Evolutionary conservation across 2,329 filamentous ascomycete genomes (phyloP), one percentile per base, ranked within the genome.

Genomic region (Dryadomyces quercus-mongolicae): DNA sequence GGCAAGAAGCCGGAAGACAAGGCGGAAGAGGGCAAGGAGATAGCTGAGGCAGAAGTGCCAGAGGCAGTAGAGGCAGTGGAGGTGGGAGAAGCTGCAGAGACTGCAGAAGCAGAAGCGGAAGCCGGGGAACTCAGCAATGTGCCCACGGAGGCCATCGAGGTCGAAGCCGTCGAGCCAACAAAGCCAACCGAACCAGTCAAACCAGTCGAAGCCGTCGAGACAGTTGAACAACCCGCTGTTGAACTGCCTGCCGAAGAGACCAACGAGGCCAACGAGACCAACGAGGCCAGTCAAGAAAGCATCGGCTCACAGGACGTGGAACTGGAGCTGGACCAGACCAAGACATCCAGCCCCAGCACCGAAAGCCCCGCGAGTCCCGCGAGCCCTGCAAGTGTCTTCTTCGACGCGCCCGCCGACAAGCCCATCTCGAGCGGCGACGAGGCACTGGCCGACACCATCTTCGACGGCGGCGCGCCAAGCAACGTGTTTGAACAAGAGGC

Each of bases 371-470:
- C 25, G 25, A 31, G 25, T 31, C 25, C 25, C 25, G 25, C 25
- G 25, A 31, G 25, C 25, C 25, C 25, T 4, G 25, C 25, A 8
- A 31, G 22, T 6, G 9, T 16, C 56, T 67, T 70, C 52, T 74
- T 77, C 44, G 72, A 72, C 44, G 25, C 25, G 25, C 36, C 36
- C 36, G 36, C 10, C 3, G 36, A 40, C 36, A 40, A 40, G 36
- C 10, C 15, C 10, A 16, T 12, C 3, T 12, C 7, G 36, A 12
- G 15, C 10, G 36, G 4, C 36, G 36, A 40, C 36, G 36, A 40
- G 36, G 36, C 36, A 9, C 36, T 40, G 36, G 15, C 36, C 15
- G 36, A 9, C 10, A 16, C 36, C 36, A 40, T 40, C 15, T 40
- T 40, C 36, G 36, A 40, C 4, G 36, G 8, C 36, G 36, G 36